Evolutionary conservation across 1,284 basidiomycete species (phyloP), one percentile per base, ranked within the genome.

Genomic region (Puccinia horiana): DNA sequence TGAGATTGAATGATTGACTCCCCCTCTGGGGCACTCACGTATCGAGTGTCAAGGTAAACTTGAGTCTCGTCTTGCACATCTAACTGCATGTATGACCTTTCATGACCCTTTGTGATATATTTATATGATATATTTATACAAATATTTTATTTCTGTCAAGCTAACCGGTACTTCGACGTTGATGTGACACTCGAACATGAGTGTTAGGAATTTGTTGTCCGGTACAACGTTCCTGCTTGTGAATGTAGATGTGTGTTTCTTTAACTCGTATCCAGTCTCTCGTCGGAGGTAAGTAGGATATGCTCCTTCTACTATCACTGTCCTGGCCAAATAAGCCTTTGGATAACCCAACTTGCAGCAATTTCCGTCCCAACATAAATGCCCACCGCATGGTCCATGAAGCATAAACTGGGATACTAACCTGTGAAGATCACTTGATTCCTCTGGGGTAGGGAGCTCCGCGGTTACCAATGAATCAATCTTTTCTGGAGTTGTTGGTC

Each of bases 91-190:
- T n/a, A 5, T 20, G 29, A 20, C n/a, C 42, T 14, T 32, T 78
- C 76, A 4, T 78, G 23, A 16, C 76, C 76, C 44, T 78, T 78
- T 12, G 26, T 44, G 49, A 78, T 69, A 29, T 78, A 78, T 26
- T 67, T n/a, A n/a, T n/a, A n/a, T n/a, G n/a, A n/a, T n/a, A n/a
- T n/a, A n/a, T n/a, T n/a, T 69, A 26, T 78, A 67, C 9, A 78
- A 18, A 26, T 78, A 67, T 35, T 78, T 78, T 0, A 77, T 26
- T 1, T 35, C 56, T 1, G 23, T 65, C 5, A 65, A 42, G 18
- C 29, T 44, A 9, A 67, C 8, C 2, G 37, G 26, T 3, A 67
- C 40, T 37, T 78, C 63, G 11, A 78, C n/a, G n/a, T 69, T 78
- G 4, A 78, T 78, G n/a, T 78, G 76, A 35, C 40, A 67, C 20